Evolutionary conservation across 345 rosid genomes (phyloP).

Genomic region (Lumnitzera littorea): DNA sequence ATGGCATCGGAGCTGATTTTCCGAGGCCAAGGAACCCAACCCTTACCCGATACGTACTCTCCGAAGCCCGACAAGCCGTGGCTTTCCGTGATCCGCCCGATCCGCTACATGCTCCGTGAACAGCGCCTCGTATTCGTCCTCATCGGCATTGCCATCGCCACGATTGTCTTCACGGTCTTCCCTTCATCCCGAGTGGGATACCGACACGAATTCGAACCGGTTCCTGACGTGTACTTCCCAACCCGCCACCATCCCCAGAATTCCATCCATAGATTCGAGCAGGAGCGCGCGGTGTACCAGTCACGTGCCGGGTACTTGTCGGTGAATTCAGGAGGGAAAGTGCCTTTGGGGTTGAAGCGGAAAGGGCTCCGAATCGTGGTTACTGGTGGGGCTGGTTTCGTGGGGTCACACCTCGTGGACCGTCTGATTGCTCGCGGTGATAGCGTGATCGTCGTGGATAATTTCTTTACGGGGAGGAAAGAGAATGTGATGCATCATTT

Average conservation of each 20-base stretch:
- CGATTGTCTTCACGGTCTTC: conserved; percentile 49
- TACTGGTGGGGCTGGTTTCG: conserved; percentile 99
- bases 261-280: conserved; percentile 15
- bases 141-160: conserved; percentile 82
- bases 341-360: conserved; percentile 78
- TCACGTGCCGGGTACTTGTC: conserved; percentile 27
- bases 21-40: conserved; percentile 73
- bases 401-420: conserved; percentile 96
- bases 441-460: conserved; percentile 95
- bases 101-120: conserved; percentile 80
- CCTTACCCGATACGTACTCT: conserved; percentile 38
- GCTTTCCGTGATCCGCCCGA: conserved; percentile 49
- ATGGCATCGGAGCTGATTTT: conserved; percentile 60
- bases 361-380: conserved; percentile 83
- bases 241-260: conserved; percentile 6
- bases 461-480: conserved; percentile 93
- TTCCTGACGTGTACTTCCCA: conserved; percentile 25
- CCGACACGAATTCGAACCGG: conserved; percentile 12
- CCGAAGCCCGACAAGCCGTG: conserved; percentile 76
- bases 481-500: conserved; percentile 99
- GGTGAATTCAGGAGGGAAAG: conserved; percentile 51
- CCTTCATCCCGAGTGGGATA: conserved; percentile 23
- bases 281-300: conserved; percentile 25
- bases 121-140: conserved; percentile 86
- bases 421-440: conserved; percentile 86